Percentiles rank a stretch among this genome's conserved stretches.
Evolutionary conservation across 495 filamentous ascomycete genomes (phyloP).

Genomic region (Oidiodendron maius): DNA sequence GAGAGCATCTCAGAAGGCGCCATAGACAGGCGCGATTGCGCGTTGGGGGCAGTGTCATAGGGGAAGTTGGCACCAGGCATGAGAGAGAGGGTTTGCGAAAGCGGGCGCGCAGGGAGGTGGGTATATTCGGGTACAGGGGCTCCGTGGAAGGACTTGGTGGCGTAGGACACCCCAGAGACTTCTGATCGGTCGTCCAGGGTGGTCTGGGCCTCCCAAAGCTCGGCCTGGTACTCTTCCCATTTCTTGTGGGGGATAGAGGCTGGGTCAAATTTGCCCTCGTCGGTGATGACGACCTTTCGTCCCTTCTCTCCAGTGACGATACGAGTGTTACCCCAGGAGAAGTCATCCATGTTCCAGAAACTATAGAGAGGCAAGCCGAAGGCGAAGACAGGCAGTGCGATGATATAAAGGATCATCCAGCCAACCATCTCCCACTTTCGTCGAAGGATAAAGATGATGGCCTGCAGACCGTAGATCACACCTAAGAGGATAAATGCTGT

Average conservation of each 20-base stretch:
- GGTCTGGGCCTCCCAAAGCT: constrained; percentile 93
- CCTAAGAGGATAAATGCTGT: constrained; percentile 85
- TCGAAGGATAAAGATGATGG: constrained; percentile 91
- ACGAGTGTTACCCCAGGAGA: constrained; percentile 96
- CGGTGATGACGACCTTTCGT: constrained; percentile 85
- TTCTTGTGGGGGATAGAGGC: constrained; percentile 89
- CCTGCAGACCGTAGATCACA: constrained; percentile 94
- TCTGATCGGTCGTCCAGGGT: constrained; percentile 82
- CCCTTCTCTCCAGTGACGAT: constrained; percentile 95
- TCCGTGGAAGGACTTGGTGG: constrained; percentile 59
- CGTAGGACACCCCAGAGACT: constrained; percentile 84
- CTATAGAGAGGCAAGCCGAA: constrained; percentile 88
- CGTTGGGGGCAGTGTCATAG: constrained; percentile 35
- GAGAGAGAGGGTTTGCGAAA: constrained; percentile 63
- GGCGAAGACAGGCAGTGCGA: constrained; percentile 88
- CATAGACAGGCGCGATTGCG: constrained; percentile 71
- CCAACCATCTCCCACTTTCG: constrained; percentile 99
- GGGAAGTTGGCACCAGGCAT: constrained; percentile 41
- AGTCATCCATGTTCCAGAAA: constrained; percentile 99
- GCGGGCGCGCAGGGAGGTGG: constrained; percentile 54
- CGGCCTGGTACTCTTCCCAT: constrained; percentile 98
- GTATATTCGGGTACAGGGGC: constrained; percentile 57
- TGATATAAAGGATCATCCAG: constrained; percentile 96
- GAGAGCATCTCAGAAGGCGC: constrained; percentile 64
- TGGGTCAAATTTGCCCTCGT: constrained; percentile 98